These are phyloP conservation scores for Artemisia argyi DNA, from an alignment of 129 eudicot genomes.

Conservation along the genomic window DNA sequence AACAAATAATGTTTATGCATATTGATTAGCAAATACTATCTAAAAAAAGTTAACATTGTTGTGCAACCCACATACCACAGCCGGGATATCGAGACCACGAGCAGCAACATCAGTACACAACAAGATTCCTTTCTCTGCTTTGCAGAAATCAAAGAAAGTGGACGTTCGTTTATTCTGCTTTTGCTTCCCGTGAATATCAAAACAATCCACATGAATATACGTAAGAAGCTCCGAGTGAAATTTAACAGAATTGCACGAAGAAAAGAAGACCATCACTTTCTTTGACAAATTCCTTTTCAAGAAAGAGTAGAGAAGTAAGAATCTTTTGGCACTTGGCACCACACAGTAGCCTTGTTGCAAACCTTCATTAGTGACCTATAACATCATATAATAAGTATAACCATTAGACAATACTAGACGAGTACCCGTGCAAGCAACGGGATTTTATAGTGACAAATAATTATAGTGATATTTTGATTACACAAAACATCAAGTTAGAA, in stretches of 20 bases:
- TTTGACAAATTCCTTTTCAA: slow-evolving; percentile 66
- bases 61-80: slow-evolving; percentile 58
- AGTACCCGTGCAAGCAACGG: no score
- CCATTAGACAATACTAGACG: not conserved
- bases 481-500: no score
- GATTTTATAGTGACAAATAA: no score
- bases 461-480: no score
- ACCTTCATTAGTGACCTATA: slow-evolving; percentile 87
- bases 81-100: slow-evolving; percentile 96
- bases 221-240: slow-evolving; percentile 75
- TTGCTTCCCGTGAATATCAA: slow-evolving; percentile 83
- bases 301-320: slow-evolving; percentile 77
- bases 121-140: slow-evolving; percentile 84
- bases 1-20: not conserved
- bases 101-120: slow-evolving; percentile 96
- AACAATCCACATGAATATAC: slow-evolving; percentile 61
- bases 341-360: slow-evolving; percentile 90
- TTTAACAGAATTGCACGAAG: slow-evolving; percentile 91
- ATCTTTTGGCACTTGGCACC: slow-evolving; percentile 76
- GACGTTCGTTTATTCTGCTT: slow-evolving; percentile 76
- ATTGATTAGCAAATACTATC: not conserved
- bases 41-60: not conserved
- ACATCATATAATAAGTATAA: slow-evolving; percentile 2
- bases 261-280: slow-evolving; percentile 97
- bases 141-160: slow-evolving; percentile 76